Evolutionary conservation across 345 rosid genomes (phyloP).

Genomic region (Ailanthus altissimus): DNA sequence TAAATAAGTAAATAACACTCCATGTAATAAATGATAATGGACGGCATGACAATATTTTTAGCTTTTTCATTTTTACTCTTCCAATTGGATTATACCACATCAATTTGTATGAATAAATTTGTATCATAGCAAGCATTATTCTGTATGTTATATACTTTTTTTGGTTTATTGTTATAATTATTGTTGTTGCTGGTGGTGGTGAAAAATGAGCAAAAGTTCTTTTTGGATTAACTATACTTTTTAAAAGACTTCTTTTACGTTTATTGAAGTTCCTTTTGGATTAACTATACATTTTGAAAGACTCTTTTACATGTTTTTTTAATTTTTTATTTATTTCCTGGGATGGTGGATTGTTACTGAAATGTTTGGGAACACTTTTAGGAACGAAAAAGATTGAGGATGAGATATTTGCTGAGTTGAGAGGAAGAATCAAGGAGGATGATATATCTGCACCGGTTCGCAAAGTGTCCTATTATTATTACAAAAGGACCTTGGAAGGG

Average conservation of each 20-base stretch:
- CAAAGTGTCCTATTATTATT: constrained; percentile 72
- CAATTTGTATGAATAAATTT: neutral
- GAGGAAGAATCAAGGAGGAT: constrained; percentile 84
- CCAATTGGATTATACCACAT: too few species aligned
- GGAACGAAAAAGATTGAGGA: constrained; percentile 73
- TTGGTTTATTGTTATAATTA: too few species aligned
- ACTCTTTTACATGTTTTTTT: too few species aligned
- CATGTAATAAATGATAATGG: too few species aligned
- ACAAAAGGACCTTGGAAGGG: constrained; percentile 66
- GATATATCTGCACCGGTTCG: constrained; percentile 76
- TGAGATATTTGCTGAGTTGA: constrained; percentile 65
- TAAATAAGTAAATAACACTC: too few species aligned
- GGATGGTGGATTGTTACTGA: neutral
- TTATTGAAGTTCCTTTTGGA: neutral
- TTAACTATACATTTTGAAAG: neutral
- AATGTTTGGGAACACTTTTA: constrained; percentile 21
- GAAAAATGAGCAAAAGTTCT: neutral
- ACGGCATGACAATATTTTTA: too few species aligned
- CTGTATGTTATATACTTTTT: too few species aligned
- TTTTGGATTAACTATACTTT: neutral
- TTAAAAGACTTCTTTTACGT: too few species aligned
- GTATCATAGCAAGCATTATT: too few species aligned
- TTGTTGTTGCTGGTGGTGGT: too few species aligned
- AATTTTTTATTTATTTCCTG: neutral
- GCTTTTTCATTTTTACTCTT: too few species aligned